Conservation (phyloP, 2,329 filamentous ascomycete species). For the Coleophoma cylindrospora region DNA sequence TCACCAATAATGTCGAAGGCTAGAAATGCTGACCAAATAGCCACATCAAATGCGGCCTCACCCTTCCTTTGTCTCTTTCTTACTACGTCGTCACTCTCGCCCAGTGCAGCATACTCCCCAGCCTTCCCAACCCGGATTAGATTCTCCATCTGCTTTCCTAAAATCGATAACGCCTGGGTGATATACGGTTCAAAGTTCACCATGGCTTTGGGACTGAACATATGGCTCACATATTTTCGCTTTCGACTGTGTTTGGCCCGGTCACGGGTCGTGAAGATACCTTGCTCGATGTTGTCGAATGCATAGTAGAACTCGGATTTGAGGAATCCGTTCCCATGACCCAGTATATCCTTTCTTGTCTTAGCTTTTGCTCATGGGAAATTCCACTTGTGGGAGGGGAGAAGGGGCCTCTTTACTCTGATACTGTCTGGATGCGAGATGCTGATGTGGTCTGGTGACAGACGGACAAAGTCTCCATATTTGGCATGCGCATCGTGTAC, state of each 20-base stretch:
- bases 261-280: conserved; percentile 82
- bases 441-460: conserved; percentile 77
- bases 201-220: conserved; percentile 75
- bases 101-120: not conserved
- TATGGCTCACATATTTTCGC: conserved; percentile 80
- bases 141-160: not conserved
- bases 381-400: conserved; percentile 51
- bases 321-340: conserved; percentile 67
- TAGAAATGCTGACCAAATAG: not conserved
- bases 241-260: conserved; percentile 77
- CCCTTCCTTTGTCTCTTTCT: not conserved
- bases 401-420: conserved; percentile 60
- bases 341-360: conserved; percentile 47
- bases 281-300: conserved; percentile 78
- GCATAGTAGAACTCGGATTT: conserved; percentile 82
- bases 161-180: conserved; percentile 37
- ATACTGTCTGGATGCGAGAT: conserved; percentile 59
- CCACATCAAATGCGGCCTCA: not conserved
- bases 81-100: not conserved
- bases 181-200: conserved; percentile 86
- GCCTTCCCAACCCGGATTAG: not conserved
- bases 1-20: not conserved
- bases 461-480: conserved; percentile 64
- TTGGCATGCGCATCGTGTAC: conserved; percentile 61
- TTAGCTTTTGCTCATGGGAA: not conserved